Percentiles rank a stretch among this genome's conserved stretches.
Evolutionary conservation across 1,139 yeast genomes (phyloP).

Genomic region (Blastobotrys proliferans): DNA sequence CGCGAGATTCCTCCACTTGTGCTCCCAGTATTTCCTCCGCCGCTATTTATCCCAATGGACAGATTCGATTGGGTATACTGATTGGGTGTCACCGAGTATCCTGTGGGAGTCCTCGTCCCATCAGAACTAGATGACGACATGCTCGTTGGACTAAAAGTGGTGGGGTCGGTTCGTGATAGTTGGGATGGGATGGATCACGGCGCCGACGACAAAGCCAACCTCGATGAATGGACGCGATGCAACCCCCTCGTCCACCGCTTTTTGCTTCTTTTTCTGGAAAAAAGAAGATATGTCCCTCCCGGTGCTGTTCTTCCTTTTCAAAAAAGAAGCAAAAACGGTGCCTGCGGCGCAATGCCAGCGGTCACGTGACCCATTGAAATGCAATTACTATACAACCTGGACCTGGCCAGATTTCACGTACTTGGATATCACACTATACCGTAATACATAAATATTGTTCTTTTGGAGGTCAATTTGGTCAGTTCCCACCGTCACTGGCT

Average conservation of each 20-base stretch:
- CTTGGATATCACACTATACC: slow-evolving; percentile 51
- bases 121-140: slow-evolving; percentile 8
- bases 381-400: slow-evolving; percentile 25
- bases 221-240: too few relatives aligned
- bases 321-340: too few relatives aligned
- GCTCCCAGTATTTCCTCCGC: too few relatives aligned
- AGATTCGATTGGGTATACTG: too few relatives aligned
- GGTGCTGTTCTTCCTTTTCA: too few relatives aligned
- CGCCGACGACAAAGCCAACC: too few relatives aligned
- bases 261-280: too few relatives aligned
- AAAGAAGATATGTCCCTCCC: too few relatives aligned
- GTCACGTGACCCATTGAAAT: background rate
- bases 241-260: too few relatives aligned
- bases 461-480: slow-evolving; percentile 62
- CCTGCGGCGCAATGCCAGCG: too few relatives aligned
- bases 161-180: background rate
- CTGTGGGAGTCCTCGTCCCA: slow-evolving; percentile 8
- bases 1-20: too few relatives aligned
- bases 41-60: too few relatives aligned
- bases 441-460: slow-evolving; percentile 72
- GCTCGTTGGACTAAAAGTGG: background rate
- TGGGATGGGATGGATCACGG: background rate
- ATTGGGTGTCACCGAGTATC: background rate
- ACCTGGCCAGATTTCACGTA: slow-evolving; percentile 21
- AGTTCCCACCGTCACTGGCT: slow-evolving; percentile 33